Evolutionary conservation across 1,139 yeast species (phyloP).

Genomic region (Hemisphaericaspora xylanilytica): DNA sequence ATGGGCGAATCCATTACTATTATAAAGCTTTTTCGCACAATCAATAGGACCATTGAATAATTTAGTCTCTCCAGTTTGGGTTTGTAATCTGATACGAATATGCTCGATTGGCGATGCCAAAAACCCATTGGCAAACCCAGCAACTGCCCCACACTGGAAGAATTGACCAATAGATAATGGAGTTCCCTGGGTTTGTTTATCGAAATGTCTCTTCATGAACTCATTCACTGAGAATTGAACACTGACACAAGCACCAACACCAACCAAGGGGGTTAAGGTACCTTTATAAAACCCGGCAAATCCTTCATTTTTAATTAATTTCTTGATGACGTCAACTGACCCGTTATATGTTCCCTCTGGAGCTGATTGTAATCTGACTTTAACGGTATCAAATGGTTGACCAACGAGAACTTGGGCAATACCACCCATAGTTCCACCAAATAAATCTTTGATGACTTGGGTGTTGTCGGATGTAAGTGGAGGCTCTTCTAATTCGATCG

Average conservation of each 20-base stretch:
- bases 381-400: conserved; percentile 93
- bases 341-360: conserved; percentile 73
- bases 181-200: conserved; percentile 37
- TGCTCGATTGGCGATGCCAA: conserved; percentile 92
- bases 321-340: conserved; percentile 72
- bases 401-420: conserved; percentile 94
- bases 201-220: conserved; percentile 79
- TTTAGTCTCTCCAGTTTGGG: conserved; percentile 57
- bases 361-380: conserved; percentile 86
- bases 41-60: conserved; percentile 75
- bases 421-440: conserved; percentile 93
- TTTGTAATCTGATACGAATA: conserved; percentile 84
- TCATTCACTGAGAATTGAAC: conserved; percentile 84
- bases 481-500: conserved; percentile 49
- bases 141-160: conserved; percentile 79
- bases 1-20: conserved; percentile 47
- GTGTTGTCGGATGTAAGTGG: conserved; percentile 35
- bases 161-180: conserved; percentile 55
- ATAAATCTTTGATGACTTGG: conserved; percentile 74
- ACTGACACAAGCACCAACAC: conserved; percentile 93
- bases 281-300: conserved; percentile 83
- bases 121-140: conserved; percentile 85
- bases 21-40: conserved; percentile 60
- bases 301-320: conserved; percentile 73
- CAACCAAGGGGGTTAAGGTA: conserved; percentile 77